Evolutionary conservation across 2,329 filamentous ascomycete species (phyloP).

Genomic region (Curvularia lunata): DNA sequence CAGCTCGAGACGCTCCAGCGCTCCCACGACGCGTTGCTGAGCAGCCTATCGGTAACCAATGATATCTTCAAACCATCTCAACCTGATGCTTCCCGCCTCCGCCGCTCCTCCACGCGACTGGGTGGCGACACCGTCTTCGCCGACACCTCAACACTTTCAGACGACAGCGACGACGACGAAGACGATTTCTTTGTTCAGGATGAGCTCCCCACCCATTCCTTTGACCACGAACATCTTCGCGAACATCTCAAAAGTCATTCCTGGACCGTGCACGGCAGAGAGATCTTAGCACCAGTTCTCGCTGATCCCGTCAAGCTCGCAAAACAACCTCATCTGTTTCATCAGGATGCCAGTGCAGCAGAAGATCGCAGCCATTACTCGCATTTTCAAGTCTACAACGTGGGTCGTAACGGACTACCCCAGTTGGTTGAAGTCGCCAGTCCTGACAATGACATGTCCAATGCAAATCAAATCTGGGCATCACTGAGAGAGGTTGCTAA

Average conservation of each 20-base stretch:
- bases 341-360: slow-evolving; percentile 48
- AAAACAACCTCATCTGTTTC: slow-evolving; percentile 53
- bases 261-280: slow-evolving; percentile 52
- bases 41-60: slow-evolving; percentile 38
- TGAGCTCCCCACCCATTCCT: slow-evolving; percentile 49
- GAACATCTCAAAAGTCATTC: slow-evolving; percentile 53
- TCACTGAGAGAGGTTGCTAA: slow-evolving; percentile 45
- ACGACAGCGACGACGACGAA: slow-evolving; percentile 46
- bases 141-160: slow-evolving; percentile 45
- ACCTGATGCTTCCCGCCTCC: slow-evolving; percentile 28
- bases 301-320: slow-evolving; percentile 54
- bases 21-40: slow-evolving; percentile 41
- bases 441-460: slow-evolving; percentile 44
- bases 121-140: slow-evolving; percentile 39
- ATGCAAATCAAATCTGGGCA: slow-evolving; percentile 42
- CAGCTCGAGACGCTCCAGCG: slow-evolving; percentile 43
- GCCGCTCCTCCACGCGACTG: slow-evolving; percentile 30
- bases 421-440: slow-evolving; percentile 45
- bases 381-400: slow-evolving; percentile 65
- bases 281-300: slow-evolving; percentile 53
- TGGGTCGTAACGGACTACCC: slow-evolving; percentile 56
- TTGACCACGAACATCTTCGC: slow-evolving; percentile 54
- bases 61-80: slow-evolving; percentile 33
- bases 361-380: slow-evolving; percentile 54
- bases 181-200: slow-evolving; percentile 50